Evolutionary conservation across 2,329 filamentous ascomycete genomes (phyloP).

Genomic region (Xylariaceae sp.): DNA sequence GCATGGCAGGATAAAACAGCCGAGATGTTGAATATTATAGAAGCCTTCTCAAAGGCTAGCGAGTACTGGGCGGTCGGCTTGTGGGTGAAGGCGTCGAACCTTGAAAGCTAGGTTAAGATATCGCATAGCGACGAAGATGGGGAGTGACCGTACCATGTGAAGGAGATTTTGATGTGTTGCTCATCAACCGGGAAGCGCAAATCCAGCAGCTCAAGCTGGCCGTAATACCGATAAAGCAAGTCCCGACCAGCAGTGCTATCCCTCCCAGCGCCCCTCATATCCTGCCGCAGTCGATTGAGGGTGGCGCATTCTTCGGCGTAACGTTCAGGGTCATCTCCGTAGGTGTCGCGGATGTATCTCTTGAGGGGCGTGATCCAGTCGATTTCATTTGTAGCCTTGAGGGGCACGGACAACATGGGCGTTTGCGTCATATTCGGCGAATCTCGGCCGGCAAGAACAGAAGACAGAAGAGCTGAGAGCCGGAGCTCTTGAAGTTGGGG

Average conservation of each 20-base stretch:
- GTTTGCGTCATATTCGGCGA: slow-evolving; percentile 63
- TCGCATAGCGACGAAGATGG: slow-evolving; percentile 5
- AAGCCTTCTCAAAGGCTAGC: slow-evolving; percentile 95
- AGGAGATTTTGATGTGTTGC: slow-evolving; percentile 97
- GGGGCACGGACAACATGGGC: slow-evolving; percentile 90
- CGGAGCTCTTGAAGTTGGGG: slow-evolving; percentile 10
- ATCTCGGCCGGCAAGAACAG: slow-evolving; percentile 7
- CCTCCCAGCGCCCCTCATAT: slow-evolving; percentile 95
- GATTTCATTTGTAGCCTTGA: slow-evolving; percentile 94
- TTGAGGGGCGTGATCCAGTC: slow-evolving; percentile 95
- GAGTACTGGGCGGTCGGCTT: slow-evolving; percentile 97
- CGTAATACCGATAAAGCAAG: slow-evolving; percentile 94
- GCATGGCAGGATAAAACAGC: slow-evolving; percentile 95
- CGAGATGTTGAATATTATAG: slow-evolving; percentile 99
- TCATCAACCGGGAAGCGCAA: slow-evolving; percentile 95
- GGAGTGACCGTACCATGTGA: slow-evolving; percentile 69
- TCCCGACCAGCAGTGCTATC: slow-evolving; percentile 92
- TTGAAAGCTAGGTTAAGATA: slow-evolving; percentile 35
- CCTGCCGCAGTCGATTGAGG: slow-evolving; percentile 90
- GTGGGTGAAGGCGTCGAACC: slow-evolving; percentile 99
- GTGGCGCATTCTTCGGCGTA: slow-evolving; percentile 94
- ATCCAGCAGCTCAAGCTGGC: slow-evolving; percentile 90
- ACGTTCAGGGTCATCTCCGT: slow-evolving; percentile 93
- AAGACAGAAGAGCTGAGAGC: slow-evolving; percentile 10
- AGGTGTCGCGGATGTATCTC: slow-evolving; percentile 84